Percentiles rank a stretch among this genome's conserved stretches.
Evolutionary conservation across 345 rosid species (phyloP).

Genomic region (Barbarea vulgaris): DNA sequence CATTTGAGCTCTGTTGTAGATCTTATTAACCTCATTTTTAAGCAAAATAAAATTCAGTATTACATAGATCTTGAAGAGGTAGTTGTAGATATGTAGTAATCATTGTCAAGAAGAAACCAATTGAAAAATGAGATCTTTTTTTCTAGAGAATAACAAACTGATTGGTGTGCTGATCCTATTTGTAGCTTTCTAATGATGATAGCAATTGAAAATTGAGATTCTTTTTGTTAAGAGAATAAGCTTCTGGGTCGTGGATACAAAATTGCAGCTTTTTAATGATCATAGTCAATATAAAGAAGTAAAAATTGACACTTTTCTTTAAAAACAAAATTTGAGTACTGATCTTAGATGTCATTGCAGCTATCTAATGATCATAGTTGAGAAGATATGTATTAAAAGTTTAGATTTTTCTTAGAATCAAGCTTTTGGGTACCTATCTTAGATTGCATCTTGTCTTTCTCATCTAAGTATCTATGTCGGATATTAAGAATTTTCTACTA

Average conservation of each 20-base stretch:
- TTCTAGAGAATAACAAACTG: neutral
- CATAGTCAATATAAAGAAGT: neutral
- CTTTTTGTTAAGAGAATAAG: neutral
- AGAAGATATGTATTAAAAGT: neutral
- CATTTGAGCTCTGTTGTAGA: constrained; percentile 15
- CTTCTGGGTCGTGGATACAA: neutral
- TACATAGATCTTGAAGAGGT: constrained; percentile 21
- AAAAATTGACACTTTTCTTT: constrained; percentile 16
- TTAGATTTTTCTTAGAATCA: neutral
- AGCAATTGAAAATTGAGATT: neutral
- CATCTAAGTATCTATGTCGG: neutral
- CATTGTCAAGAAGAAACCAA: neutral
- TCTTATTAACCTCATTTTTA: neutral
- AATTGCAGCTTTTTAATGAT: neutral
- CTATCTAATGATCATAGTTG: neutral
- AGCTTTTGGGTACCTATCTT: neutral
- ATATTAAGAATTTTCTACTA: neutral
- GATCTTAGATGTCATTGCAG: constrained; percentile 2
- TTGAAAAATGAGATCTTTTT: neutral
- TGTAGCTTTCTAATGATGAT: neutral
- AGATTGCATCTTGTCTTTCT: neutral
- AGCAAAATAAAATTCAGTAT: neutral
- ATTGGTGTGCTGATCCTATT: neutral
- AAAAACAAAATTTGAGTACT: neutral
- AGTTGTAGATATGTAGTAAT: neutral